A percentile compares a stretch with the other conserved stretches of the same genome.
Conservation (phyloP, 345 rosid genomes). For the Murraya koenigii region DNA sequence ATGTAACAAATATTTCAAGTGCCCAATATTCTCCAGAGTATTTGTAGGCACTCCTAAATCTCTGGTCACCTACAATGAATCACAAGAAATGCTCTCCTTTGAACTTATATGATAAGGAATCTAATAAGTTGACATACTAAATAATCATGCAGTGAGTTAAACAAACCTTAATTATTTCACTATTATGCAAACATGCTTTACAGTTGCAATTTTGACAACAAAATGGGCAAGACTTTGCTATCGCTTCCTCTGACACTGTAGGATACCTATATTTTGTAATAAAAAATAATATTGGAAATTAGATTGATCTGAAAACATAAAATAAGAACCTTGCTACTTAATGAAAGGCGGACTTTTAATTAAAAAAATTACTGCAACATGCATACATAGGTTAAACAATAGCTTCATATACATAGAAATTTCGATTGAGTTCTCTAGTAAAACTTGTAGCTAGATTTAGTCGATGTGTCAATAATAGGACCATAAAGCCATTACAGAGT, state of each 20-base stretch:
- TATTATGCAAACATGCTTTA: slow-evolving; percentile 27
- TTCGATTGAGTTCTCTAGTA: too few species aligned
- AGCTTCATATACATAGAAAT: too few species aligned
- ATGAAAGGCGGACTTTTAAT: not conserved
- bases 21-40: slow-evolving; percentile 22
- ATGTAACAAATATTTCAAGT: slow-evolving; percentile 33
- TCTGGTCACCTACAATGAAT: slow-evolving; percentile 3
- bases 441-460: too few species aligned
- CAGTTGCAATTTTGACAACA: slow-evolving; percentile 39
- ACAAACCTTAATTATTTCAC: not conserved
- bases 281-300: not conserved
- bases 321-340: not conserved
- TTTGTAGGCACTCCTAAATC: not conserved
- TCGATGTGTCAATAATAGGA: not conserved
- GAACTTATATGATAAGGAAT: not conserved
- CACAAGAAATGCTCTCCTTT: not conserved
- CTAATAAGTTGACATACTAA: not conserved
- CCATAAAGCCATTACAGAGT: not conserved
- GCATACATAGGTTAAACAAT: not conserved
- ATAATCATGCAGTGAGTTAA: not conserved
- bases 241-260: slow-evolving; percentile 12
- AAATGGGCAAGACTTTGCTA: slow-evolving; percentile 30
- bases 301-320: not conserved
- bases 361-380: not conserved
- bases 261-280: not conserved